Percentiles rank a stretch among this genome's conserved stretches.
These are phyloP conservation scores for Xerophyta viscosa DNA, from an alignment of 106 monocot species.

Conservation along the genomic window DNA sequence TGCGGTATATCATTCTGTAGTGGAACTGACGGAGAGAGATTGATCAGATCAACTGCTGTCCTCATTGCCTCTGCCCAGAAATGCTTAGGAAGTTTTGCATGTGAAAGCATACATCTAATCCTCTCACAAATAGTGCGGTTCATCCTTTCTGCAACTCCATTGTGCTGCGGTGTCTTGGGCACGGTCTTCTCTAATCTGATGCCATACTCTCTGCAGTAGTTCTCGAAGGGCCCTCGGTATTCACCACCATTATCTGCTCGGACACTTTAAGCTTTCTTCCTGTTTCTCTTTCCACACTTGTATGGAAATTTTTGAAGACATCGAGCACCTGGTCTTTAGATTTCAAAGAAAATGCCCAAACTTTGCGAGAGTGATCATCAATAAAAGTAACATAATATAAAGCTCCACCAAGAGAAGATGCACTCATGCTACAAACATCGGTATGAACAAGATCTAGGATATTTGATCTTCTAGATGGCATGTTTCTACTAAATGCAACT, in stretches of 20 bases:
- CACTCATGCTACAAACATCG: slow-evolving; percentile 11
- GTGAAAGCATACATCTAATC: not conserved
- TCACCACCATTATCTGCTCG: slow-evolving; percentile 1
- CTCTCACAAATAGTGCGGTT: not conserved
- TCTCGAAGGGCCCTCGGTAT: not conserved
- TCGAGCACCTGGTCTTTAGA: slow-evolving; percentile 1
- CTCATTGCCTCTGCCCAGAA: slow-evolving; percentile 14
- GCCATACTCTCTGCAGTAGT: not conserved
- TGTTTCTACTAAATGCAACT: not conserved
- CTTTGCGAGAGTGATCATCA: slow-evolving; percentile 3
- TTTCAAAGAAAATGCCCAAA: slow-evolving; percentile 3
- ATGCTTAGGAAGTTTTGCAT: not conserved
- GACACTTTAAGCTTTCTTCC: not conserved
- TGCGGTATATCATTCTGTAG: slow-evolving; percentile 1
- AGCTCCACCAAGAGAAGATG: slow-evolving; percentile 1
- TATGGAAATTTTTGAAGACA: not conserved
- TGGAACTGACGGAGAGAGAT: not conserved
- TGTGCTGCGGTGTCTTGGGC: slow-evolving; percentile 6
- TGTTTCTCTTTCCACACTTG: slow-evolving; percentile 5
- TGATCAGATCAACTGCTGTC: slow-evolving; percentile 8
- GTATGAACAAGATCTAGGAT: slow-evolving; percentile 9
- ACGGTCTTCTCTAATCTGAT: slow-evolving; percentile 2
- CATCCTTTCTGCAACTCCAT: slow-evolving; percentile 7
- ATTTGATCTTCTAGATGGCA: slow-evolving; percentile 1
- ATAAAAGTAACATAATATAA: slow-evolving; percentile 2